These are phyloP conservation scores for Kondoa malvinella DNA, from an alignment of 768 basidiomycete genomes.

Conservation along the genomic window DNA sequence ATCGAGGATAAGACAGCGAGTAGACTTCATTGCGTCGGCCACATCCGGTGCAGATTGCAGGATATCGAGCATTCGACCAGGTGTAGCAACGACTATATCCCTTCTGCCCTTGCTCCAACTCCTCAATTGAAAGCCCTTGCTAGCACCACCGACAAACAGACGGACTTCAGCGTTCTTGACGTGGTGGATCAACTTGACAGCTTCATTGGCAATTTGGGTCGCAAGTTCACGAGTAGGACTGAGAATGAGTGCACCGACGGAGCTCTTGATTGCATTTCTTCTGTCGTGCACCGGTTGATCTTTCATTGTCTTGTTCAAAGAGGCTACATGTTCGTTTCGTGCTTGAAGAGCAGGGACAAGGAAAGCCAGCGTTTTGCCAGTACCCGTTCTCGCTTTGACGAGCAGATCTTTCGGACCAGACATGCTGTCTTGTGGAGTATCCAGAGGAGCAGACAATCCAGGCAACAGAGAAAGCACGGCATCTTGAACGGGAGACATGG, in stretches of 20 bases:
- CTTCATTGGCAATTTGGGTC: conserved; percentile 35
- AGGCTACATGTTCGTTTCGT: conserved; percentile 42
- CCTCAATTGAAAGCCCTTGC: conserved; percentile 48
- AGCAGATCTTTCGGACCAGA: conserved; percentile 40
- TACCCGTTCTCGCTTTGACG: conserved; percentile 31
- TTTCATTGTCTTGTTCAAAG: background rate
- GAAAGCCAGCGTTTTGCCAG: conserved; percentile 41
- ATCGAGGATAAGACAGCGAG: conserved; percentile 68
- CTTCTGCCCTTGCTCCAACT: conserved; percentile 48
- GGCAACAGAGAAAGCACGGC: conserved; percentile 63
- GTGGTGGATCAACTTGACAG: conserved; percentile 46
- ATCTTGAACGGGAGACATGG: conserved; percentile 69
- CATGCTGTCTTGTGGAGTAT: background rate
- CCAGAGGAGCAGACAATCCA: conserved; percentile 35
- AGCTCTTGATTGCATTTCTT: background rate
- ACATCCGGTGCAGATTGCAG: conserved; percentile 39
- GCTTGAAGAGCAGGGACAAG: conserved; percentile 37
- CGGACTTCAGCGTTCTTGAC: conserved; percentile 46
- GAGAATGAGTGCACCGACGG: conserved; percentile 38
- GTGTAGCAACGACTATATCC: conserved; percentile 37
- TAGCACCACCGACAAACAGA: conserved; percentile 60
- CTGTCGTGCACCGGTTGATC: background rate
- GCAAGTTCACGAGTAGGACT: conserved; percentile 36
- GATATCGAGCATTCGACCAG: conserved; percentile 34
- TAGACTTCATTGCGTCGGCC: conserved; percentile 39